Conservation (phyloP, 2,329 filamentous ascomycete species). For the Hymenoscyphus albidus region DNA sequence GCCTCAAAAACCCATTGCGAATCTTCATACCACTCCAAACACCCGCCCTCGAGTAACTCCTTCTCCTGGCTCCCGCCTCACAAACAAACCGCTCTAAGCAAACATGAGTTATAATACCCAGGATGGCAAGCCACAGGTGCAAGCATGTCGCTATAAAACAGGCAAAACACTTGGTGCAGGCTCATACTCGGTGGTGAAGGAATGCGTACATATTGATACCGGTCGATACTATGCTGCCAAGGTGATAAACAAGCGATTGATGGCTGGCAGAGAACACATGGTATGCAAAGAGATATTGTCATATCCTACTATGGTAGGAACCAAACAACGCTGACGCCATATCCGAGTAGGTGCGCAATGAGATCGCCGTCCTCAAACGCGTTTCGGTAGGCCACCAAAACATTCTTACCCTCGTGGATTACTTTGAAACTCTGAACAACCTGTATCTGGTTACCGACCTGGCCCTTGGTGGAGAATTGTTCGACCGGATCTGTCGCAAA, state of each 20-base stretch:
- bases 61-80: not conserved
- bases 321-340: constrained; percentile 1
- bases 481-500: constrained; percentile 97
- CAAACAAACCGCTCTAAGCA: constrained; percentile 5
- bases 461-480: constrained; percentile 91
- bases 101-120: constrained; percentile 29
- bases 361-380: constrained; percentile 94
- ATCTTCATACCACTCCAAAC: not conserved
- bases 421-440: constrained; percentile 99
- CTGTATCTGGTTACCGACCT: constrained; percentile 97
- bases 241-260: constrained; percentile 97
- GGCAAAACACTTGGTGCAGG: constrained; percentile 96
- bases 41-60: not conserved
- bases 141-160: constrained; percentile 97
- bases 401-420: constrained; percentile 95
- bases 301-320: not conserved
- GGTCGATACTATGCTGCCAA: constrained; percentile 98
- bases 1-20: not conserved
- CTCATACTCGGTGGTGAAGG: constrained; percentile 97
- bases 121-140: constrained; percentile 47
- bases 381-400: constrained; percentile 99
- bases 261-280: constrained; percentile 98
- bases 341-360: constrained; percentile 73
- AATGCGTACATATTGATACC: constrained; percentile 97
- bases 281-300: constrained; percentile 45